Conservation (phyloP, 23 red algal species). For the Porphyridium purpureum region DNA sequence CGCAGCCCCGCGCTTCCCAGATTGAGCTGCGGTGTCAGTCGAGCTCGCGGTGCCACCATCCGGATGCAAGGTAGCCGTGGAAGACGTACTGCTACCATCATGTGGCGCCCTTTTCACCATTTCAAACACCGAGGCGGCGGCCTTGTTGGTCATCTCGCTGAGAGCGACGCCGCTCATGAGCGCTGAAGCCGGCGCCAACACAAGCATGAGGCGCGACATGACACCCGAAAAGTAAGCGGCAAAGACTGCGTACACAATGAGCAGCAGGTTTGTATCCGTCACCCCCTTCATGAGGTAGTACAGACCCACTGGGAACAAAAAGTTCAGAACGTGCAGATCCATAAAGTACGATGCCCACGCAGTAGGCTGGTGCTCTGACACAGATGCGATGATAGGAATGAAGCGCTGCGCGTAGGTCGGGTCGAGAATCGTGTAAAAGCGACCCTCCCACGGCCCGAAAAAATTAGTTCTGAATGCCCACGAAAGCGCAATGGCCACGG, state of each 20-base stretch:
- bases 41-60: too few relatives aligned
- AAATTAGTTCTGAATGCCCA: constrained; percentile 28
- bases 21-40: too few relatives aligned
- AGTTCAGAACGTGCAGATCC: constrained; percentile 73
- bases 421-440: constrained; percentile 89
- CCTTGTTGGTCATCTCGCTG: too few relatives aligned
- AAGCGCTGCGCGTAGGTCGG: constrained; percentile 89
- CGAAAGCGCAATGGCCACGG: constrained; percentile 5
- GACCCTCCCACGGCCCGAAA: constrained; percentile 61
- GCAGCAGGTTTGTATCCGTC: constrained; percentile 63
- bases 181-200: constrained; percentile 83
- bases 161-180: constrained; percentile 72
- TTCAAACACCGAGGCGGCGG: too few relatives aligned
- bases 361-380: constrained; percentile 96
- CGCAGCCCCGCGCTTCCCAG: too few relatives aligned
- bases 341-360: constrained; percentile 99
- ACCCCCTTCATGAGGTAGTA: constrained; percentile 85
- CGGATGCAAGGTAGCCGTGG: too few relatives aligned
- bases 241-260: constrained; percentile 74
- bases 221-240: constrained; percentile 97
- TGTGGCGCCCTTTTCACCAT: too few relatives aligned
- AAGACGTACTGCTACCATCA: too few relatives aligned
- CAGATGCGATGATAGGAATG: constrained; percentile 98
- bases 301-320: constrained; percentile 76
- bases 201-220: constrained; percentile 97